Conservation (phyloP, 2,329 filamentous ascomycete genomes). For the Xylaria sp. region DNA sequence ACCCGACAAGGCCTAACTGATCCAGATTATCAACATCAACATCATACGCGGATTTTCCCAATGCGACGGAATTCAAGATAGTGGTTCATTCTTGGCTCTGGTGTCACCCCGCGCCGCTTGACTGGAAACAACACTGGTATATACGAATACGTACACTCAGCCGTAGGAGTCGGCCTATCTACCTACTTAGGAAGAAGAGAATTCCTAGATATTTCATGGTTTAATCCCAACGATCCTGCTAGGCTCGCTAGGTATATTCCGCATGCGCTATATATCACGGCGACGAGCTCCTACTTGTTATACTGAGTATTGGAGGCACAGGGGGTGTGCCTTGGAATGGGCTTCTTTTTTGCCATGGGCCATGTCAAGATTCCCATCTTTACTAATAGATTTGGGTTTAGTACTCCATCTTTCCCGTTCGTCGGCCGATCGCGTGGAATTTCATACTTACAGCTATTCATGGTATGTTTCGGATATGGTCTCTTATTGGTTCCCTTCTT, state of each 20-base stretch:
- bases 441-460: slow-evolving; percentile 3
- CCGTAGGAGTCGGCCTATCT: neutral
- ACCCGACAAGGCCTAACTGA: neutral
- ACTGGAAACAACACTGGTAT: slow-evolving; percentile 11
- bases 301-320: neutral
- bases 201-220: neutral
- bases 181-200: neutral
- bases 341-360: slow-evolving; percentile 31
- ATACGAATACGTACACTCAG: neutral
- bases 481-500: slow-evolving; percentile 1
- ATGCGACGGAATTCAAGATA: slow-evolving; percentile 1
- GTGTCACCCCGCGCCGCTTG: neutral
- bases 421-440: slow-evolving; percentile 11
- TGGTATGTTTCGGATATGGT: neutral
- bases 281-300: neutral
- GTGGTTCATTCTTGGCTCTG: neutral
- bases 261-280: neutral
- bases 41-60: slow-evolving; percentile 18
- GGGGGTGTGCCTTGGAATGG: slow-evolving; percentile 33
- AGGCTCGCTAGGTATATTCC: neutral
- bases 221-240: slow-evolving; percentile 1
- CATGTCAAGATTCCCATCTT: slow-evolving; percentile 33
- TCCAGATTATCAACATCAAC: slow-evolving; percentile 14
- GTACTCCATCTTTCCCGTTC: slow-evolving; percentile 16
- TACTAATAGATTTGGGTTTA: neutral